Evolutionary conservation across 2,329 filamentous ascomycete genomes (phyloP), one percentile per base, ranked within the genome.

Genomic region (Hypoxylon sp.): DNA sequence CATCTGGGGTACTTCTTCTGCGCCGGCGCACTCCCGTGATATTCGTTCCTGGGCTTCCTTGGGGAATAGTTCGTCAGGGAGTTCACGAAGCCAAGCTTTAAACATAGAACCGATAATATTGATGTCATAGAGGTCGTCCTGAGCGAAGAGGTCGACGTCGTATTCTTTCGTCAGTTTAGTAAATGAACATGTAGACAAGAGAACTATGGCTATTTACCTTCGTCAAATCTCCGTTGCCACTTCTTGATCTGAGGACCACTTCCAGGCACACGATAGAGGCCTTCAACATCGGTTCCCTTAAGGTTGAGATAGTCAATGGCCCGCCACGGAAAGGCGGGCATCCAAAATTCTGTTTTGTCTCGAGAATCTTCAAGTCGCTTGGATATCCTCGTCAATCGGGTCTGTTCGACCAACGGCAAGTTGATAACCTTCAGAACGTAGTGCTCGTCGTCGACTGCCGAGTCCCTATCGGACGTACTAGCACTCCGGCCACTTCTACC

Each of bases 311-410:
- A 97, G 80, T 98, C 95, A 70, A 98, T 97, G 63, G 94, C 96
- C 68, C 95, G 87, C 91, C 95, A 97, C 0, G 95, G 94, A 63
- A 98, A 90, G 5, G 94, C 92, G 11, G 95, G 95, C 94, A 98
- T 97, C 95, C 95, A 98, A 76, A 96, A 98, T 75, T 97, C 95
- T 0, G 95, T 98, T 83, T 97, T 97, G 76, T 98, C 95, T 67
- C 90, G 88, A 8, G 94, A 97, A 65, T 92, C 88, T 75, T 96
- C 93, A 45, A 98, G 82, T 29, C 91, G 88, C 79, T 95, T 96
- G 6, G 94, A 96, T 76, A 98, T 97, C 68, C 95, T 88, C 0
- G 95, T 97, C 69, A 90, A 84, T n/a, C 95, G 89, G 5, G 94
- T 94, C 80, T 98, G 95, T 77, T 97, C 91, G 25, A 97, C 85